Evolutionary conservation across 2,329 filamentous ascomycete species (phyloP), one percentile per base, ranked within the genome.

Genomic region (Curvularia sp.): DNA sequence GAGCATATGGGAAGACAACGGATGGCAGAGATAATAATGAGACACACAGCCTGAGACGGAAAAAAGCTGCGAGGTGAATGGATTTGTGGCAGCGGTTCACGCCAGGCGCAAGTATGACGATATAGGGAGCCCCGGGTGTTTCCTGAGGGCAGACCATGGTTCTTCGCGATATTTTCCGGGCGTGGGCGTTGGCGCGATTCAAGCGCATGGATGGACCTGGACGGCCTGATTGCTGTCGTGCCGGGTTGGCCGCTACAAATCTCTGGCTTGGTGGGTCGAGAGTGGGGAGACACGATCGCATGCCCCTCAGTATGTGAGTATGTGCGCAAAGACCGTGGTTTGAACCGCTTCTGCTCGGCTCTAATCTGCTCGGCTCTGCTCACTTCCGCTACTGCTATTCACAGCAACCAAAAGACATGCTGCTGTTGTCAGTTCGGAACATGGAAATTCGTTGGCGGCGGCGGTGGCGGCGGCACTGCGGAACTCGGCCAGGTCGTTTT

Each of bases 231-330:
- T 32, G 28, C 18, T 53, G 51, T 49, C 45, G 47, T 53, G 43
- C 38, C 21, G 48, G 43, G 27, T 19, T 25, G 55, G 34, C 43
- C 34, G 19, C 36, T 30, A 48, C 23, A 30, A 47, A 38, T 36
- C 43, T 63, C 53, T 56, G 42, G 49, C 46, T 54, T 56, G 25
- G 61, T 66, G 60, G 56, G 57, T 43, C 58, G 64, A 63, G 48
- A 21, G 57, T 54, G 57, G 57, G 54, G 43, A 57, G 57, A 49
- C 47, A 50, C 23, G 21, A 38, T 36, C 30, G 46, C 36, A 25
- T 49, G 38, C 43, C 42, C 49, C 49, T 57, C 54, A 23, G 30
- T 36, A n/a, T 27, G n/a, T 47, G 19, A 15, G 7, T n/a, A 13
- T 34, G 41, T 12, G 25, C 32, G 50, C 55, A 27, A 19, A 45